These are phyloP conservation scores for Tulasnella sp. DNA, from an alignment of 768 basidiomycete species.

Conservation along the genomic window DNA sequence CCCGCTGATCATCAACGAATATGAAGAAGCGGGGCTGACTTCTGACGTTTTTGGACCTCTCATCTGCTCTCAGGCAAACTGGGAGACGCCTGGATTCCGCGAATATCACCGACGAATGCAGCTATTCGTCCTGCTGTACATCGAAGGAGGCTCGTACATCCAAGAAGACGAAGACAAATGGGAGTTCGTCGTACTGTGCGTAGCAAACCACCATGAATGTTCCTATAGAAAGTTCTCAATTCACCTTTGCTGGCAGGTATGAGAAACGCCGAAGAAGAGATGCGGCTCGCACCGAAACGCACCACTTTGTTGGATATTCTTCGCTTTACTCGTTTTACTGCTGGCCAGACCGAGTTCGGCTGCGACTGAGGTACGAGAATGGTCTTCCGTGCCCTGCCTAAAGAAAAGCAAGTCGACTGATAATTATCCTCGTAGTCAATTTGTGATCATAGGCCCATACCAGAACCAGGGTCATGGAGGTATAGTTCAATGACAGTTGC, in stretches of 20 bases:
- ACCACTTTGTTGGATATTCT: slow-evolving; percentile 92
- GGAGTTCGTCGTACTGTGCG: slow-evolving; percentile 86
- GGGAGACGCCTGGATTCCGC: slow-evolving; percentile 74
- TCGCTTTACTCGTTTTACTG: slow-evolving; percentile 93
- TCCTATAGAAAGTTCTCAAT: neutral
- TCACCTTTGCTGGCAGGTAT: slow-evolving; percentile 40
- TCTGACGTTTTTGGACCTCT: too few relatives aligned
- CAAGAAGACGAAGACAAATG: slow-evolving; percentile 86
- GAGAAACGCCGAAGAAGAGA: slow-evolving; percentile 64
- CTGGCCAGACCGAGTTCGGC: slow-evolving; percentile 80
- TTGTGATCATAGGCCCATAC: slow-evolving; percentile 83
- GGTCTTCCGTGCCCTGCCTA: neutral
- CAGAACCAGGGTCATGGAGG: slow-evolving; percentile 77
- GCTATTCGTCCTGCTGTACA: slow-evolving; percentile 84
- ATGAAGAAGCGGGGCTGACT: too few relatives aligned
- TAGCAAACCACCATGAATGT: slow-evolving; percentile 15
- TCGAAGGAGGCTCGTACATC: slow-evolving; percentile 93
- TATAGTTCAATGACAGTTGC: neutral
- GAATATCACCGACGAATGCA: slow-evolving; percentile 92
- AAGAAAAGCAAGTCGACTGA: neutral
- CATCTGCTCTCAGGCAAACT: slow-evolving; percentile 55
- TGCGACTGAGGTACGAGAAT: slow-evolving; percentile 73
- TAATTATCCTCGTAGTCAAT: slow-evolving; percentile 51
- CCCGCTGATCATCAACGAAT: too few relatives aligned
- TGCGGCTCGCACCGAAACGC: slow-evolving; percentile 42